Evolutionary conservation across 1,284 basidiomycete genomes (phyloP).

Genomic region (Leccinum fuscescens): DNA sequence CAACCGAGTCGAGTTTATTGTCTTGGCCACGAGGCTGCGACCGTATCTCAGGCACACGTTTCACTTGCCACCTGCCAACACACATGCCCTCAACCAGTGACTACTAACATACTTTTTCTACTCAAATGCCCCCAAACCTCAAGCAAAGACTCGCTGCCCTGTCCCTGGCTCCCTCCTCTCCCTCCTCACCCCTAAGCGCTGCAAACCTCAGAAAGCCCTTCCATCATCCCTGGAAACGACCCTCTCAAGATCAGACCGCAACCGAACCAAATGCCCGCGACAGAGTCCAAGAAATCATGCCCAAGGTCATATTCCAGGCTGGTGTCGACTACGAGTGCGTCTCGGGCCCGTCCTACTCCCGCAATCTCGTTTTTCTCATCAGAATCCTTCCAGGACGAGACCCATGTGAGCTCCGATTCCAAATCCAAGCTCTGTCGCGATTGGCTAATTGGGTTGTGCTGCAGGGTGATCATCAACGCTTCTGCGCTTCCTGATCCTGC

Average conservation of each 20-base stretch:
- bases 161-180: constrained; percentile 47
- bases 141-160: constrained; percentile 62
- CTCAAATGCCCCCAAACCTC: constrained; percentile 39
- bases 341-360: neutral
- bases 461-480: constrained; percentile 78
- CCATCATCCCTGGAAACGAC: constrained; percentile 28
- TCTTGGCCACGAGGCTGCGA: neutral
- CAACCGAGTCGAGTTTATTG: neutral
- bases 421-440: neutral
- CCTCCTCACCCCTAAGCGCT: constrained; percentile 37
- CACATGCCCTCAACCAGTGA: neutral
- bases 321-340: constrained; percentile 83
- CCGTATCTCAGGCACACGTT: constrained; percentile 11
- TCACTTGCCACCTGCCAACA: neutral
- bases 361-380: constrained; percentile 13
- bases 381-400: constrained; percentile 55
- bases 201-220: constrained; percentile 36
- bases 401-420: constrained; percentile 61
- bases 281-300: constrained; percentile 62
- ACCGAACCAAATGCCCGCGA: constrained; percentile 38
- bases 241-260: constrained; percentile 10
- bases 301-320: constrained; percentile 78
- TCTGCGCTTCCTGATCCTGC: constrained; percentile 78
- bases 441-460: constrained; percentile 1
- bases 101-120: neutral